Base-by-base conservation (phyloP, 768 basidiomycete genomes). In the Tricholoma sp. region DNA sequence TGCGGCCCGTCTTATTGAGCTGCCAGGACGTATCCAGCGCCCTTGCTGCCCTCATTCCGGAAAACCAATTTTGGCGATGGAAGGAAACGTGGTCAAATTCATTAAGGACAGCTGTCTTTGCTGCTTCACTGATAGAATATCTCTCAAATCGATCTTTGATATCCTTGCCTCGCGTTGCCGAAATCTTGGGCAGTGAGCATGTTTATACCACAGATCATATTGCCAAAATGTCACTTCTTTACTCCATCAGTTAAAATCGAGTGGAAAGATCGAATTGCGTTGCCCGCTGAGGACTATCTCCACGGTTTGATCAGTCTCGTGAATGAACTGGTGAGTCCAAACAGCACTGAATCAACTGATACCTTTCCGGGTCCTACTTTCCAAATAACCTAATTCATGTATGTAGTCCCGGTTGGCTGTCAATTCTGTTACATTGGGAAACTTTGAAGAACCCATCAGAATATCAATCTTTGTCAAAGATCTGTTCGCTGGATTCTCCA, bases 391-490 rank as follows among this genome's bases (percentile, higher is more conserved):
- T 5, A 22, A 53, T 39, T 41, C 22, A 3, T 49, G 14, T 19
- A 12, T 18, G 16, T 45, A 92, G 91, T 90, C 90, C 18, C 81
- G 90, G 51, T 78, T 91, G 45, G 85, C 88, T 11, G 82, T 92
- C 12, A 92, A 92, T 64, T 75, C 87, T 1, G 90, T 93, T n/a
- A 93, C 89, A 0, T 69, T 92, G 37, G 89, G 88, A 12, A 82
- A 91, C 63, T 91, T 88, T 59, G 85, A 90, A 61, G 84, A 88
- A 59, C 90, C 90, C 0, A 77, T 91, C 66, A 81, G 79, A 62
- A 91, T 91, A 59, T 91, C 90, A 0, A 65, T 76, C 14, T 91
- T 92, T 62, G 89, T 89, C 31, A 91, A 91, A 69, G 88, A 91
- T 56, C 54, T 93, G 4, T 91, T 91, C 60, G 77, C 84, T n/a